Evolutionary conservation across 179 eudicot species (phyloP).

Genomic region (Drosera spatulata): DNA sequence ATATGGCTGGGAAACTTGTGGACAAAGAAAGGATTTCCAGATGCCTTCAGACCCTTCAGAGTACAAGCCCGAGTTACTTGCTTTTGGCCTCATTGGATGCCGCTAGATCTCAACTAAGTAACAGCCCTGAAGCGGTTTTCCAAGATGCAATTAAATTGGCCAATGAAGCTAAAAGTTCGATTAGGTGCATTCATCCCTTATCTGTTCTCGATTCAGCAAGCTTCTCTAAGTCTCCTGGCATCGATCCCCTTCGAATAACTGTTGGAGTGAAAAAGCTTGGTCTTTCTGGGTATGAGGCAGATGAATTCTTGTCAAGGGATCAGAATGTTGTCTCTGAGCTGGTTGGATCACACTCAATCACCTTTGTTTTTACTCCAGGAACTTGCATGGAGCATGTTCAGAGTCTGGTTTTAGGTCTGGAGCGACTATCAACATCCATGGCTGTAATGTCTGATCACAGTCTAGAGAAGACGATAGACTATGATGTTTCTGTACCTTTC

Average conservation of each 20-base stretch:
- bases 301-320: conserved; percentile 43
- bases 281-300: conserved; percentile 62
- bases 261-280: conserved; percentile 52
- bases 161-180: conserved; percentile 29
- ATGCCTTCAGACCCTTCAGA: conserved; percentile 82
- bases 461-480: conserved; percentile 5
- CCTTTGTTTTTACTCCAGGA: conserved; percentile 69
- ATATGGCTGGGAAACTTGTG: conserved; percentile 45
- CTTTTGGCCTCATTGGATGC: conserved; percentile 90
- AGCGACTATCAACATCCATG: conserved; percentile 35
- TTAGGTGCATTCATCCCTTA: conserved; percentile 40
- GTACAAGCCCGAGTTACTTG: conserved; percentile 80
- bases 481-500: conserved; percentile 10
- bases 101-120: conserved; percentile 52
- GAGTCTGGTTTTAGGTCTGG: conserved; percentile 47
- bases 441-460: neutral
- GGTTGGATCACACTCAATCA: conserved; percentile 45
- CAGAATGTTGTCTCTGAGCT: conserved; percentile 58
- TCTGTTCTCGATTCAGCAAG: conserved; percentile 34
- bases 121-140: conserved; percentile 30
- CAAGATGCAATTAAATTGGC: conserved; percentile 39
- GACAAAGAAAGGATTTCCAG: conserved; percentile 51
- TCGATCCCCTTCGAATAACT: conserved; percentile 66
- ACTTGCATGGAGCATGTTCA: conserved; percentile 50
- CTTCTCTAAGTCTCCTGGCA: conserved; percentile 22